phyloP scores from a whole-genome alignment of 768 basidiomycete genomes.

The Plicaturopsis crispa region DNA sequence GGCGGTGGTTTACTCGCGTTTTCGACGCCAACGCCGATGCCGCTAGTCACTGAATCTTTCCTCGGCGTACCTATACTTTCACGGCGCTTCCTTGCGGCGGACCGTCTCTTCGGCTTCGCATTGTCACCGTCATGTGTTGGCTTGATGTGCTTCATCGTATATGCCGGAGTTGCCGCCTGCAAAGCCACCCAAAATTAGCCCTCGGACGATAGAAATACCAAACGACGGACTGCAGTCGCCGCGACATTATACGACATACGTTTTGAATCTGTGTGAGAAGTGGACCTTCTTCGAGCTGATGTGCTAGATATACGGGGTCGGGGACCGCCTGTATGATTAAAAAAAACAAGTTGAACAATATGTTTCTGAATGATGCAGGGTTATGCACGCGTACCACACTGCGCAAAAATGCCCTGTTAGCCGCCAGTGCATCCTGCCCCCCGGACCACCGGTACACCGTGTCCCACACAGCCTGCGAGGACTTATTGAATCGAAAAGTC shows the following conservation, averaged over 20 bases:
- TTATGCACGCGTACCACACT: too few species aligned
- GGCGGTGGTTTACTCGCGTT: too few species aligned
- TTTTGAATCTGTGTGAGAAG: constrained; percentile 52
- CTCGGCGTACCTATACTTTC: too few species aligned
- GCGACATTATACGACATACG: constrained; percentile 32
- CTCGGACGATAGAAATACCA: too few species aligned
- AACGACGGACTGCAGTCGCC: too few species aligned
- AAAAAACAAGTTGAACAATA: constrained; percentile 2
- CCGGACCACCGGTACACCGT: constrained; percentile 57
- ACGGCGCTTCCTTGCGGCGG: not conserved
- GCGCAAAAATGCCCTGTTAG: too few species aligned
- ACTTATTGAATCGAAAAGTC: constrained; percentile 40
- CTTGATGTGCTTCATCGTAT: constrained; percentile 52
- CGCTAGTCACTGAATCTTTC: too few species aligned
- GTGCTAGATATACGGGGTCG: constrained; percentile 45
- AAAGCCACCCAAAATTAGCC: not conserved
- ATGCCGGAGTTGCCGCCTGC: constrained; percentile 39
- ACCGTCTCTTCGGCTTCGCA: constrained; percentile 26
- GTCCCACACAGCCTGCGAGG: constrained; percentile 46
- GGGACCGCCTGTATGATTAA: too few species aligned
- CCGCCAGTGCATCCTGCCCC: constrained; percentile 42
- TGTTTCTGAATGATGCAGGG: too few species aligned
- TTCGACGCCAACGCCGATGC: too few species aligned
- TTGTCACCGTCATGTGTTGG: constrained; percentile 24
- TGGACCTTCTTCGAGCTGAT: constrained; percentile 48